phyloP scores from a whole-genome alignment of 495 filamentous ascomycete species.

The Talaromyces wortmannii region DNA sequence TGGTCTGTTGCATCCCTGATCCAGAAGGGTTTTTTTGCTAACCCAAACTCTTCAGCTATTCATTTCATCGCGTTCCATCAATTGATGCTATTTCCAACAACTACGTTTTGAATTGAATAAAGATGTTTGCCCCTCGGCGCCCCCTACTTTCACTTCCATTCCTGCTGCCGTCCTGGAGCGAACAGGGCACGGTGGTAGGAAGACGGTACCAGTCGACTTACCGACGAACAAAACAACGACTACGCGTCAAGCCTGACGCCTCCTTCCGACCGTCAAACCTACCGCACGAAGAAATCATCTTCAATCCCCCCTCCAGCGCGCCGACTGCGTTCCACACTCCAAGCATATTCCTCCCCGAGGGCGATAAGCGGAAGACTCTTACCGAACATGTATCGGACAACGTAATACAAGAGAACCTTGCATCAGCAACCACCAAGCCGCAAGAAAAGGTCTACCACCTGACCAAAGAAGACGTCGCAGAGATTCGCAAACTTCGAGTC shows the following conservation, averaged over 20 bases:
- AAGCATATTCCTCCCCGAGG: slow-evolving; percentile 75
- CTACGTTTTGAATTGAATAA: not conserved
- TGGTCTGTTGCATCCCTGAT: too few species aligned
- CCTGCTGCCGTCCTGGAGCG: slow-evolving; percentile 29
- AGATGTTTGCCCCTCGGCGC: slow-evolving; percentile 16
- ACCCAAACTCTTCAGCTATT: too few species aligned
- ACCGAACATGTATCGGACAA: slow-evolving; percentile 17
- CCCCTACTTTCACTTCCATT: slow-evolving; percentile 37
- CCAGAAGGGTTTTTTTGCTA: too few species aligned
- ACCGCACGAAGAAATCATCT: slow-evolving; percentile 66
- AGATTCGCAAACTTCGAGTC: slow-evolving; percentile 66
- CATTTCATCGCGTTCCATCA: too few species aligned
- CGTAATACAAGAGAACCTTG: slow-evolving; percentile 31
- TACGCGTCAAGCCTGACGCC: slow-evolving; percentile 65
- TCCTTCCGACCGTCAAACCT: slow-evolving; percentile 52
- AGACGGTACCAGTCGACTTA: slow-evolving; percentile 62
- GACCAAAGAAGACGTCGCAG: slow-evolving; percentile 61
- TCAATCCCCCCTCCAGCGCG: slow-evolving; percentile 86
- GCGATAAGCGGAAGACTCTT: slow-evolving; percentile 64
- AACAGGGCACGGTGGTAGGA: slow-evolving; percentile 20
- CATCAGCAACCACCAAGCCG: slow-evolving; percentile 44
- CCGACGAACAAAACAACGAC: slow-evolving; percentile 61
- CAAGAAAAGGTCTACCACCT: slow-evolving; percentile 73
- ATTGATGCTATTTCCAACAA: too few species aligned
- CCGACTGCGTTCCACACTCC: slow-evolving; percentile 83